phyloP scores from a whole-genome alignment of 257 asterid species.

The Anisodus acutangulus region DNA sequence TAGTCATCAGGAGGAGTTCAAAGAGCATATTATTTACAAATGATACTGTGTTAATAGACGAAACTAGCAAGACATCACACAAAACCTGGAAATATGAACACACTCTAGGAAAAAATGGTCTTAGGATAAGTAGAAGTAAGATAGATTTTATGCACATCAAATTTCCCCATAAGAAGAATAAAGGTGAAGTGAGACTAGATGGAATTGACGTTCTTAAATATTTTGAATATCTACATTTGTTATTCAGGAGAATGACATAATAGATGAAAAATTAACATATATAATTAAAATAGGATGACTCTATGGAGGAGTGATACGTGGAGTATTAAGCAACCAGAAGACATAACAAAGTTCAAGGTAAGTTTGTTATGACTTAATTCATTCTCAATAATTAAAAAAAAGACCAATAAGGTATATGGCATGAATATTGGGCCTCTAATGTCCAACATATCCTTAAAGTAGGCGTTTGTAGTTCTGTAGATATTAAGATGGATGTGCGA shows the following conservation, averaged over 20 bases:
- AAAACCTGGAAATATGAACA: neutral
- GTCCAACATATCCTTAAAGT: too few species aligned
- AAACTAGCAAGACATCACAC: neutral
- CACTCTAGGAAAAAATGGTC: neutral
- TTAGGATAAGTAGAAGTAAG: neutral
- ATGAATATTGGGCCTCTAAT: too few species aligned
- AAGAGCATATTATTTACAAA: neutral
- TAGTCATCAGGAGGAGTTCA: neutral
- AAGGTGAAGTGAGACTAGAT: neutral
- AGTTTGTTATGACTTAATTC: too few species aligned
- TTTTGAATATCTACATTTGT: neutral
- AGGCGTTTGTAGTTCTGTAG: too few species aligned
- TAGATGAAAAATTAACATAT: neutral
- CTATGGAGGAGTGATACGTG: too few species aligned
- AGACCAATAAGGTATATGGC: too few species aligned
- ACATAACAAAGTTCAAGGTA: too few species aligned
- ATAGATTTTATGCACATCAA: neutral
- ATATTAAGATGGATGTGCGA: too few species aligned
- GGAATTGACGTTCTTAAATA: neutral
- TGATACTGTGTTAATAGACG: neutral
- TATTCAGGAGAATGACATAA: neutral
- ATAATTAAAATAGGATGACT: too few species aligned
- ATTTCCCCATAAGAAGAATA: neutral
- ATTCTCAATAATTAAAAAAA: too few species aligned
- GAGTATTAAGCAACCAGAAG: too few species aligned